Evolutionary conservation across 2,329 filamentous ascomycete species (phyloP), one percentile per base, ranked within the genome.

Genomic region (Byssothecium circinans): DNA sequence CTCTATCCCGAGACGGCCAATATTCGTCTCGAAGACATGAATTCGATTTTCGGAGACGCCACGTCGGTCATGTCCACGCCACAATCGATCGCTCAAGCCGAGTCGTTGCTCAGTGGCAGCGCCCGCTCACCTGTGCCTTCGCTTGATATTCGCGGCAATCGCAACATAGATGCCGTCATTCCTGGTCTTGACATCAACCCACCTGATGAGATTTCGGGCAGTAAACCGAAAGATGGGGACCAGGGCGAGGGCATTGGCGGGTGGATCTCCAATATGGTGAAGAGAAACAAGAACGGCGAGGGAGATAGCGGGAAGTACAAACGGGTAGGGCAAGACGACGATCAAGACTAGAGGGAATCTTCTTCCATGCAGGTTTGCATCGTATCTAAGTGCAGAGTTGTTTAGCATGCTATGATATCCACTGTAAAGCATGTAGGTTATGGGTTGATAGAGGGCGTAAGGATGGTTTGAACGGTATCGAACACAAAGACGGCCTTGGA

Each of bases 1-100:
- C 83, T 96, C 58, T 99, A 97, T 70, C 94, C 94, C 23, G 94
- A 99, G 73, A 99, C 94, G 0, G 94, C 91, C 58, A 95, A 95
- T 62, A 86, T 99, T 48, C 87, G 91, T 47, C 80, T 99, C 41
- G 94, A 99, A 74, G 94, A 99, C 60, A 99, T 99, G 94, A 89
- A 95, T 68, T 81, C 84, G 2, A 75, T 99, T 14, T 99, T 99
- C 65, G 94, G 94, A 56, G 94, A 99, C 70, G 89, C 91, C 29
- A 94, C 89, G 20, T 91, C 89, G 2, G 83, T 86, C 10, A 86
- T 89, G 74, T 83, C 84, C 4, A 96, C 92, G 0, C 91, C 92
- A 1, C 83, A 85, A 36, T 79, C 89, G 1, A 81, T 85, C 49
- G 86, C 85, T 11, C 91, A 96, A 73, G 85, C 86, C 8, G 89